Base-by-base conservation (phyloP, 2,329 filamentous ascomycete genomes). In the Coniochaeta hoffmannii region DNA sequence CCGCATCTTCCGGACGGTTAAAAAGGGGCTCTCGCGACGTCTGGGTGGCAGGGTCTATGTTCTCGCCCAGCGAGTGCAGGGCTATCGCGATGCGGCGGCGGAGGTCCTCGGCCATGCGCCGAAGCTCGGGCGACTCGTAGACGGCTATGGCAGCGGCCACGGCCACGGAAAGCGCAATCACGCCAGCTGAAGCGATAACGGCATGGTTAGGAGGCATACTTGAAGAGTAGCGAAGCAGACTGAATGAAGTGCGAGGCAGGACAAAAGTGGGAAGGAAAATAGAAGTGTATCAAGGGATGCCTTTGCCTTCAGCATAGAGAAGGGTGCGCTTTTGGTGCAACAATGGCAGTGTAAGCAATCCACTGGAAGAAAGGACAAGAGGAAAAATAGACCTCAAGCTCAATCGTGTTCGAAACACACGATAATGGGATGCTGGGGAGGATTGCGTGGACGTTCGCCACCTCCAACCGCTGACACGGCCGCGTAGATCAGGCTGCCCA, bases 1-100 rank as follows among this genome's bases (percentile, higher is more conserved):
- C 78, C 56, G 83, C 83, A 67, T 87, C 83, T 65, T 87, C 83
- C 53, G 83, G 83, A 12, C 83, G 73, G 66, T 87, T 87, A 68
- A 85, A 86, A 28, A 80, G 69, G 56, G 83, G 83, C 60, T 81
- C 71, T 34, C 22, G 49, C 7, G 49, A 12, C 6, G 49, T 51
- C 41, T 69, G 66, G 55, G 56, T 63, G 56, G 74, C 69, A 3
- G 79, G 76, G 50, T 75, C 71, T 66, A 85, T 77, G 60, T 74
- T 76, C 56, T 86, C 81, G 57, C 82, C 80, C 28, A 86, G 73
- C 10, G 77, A 75, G 63, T 85, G 79, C 14, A 86, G 69, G 51
- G 82, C 81, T 38, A 85, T 65, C 60, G 82, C 81, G 63, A 87
- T 81, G 58, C 80, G 77, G 57, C 82, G 78, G 57, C 83, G 81